Conservation (phyloP, 2,329 filamentous ascomycete genomes). For the Calonectria pseudoturangicola region DNA sequence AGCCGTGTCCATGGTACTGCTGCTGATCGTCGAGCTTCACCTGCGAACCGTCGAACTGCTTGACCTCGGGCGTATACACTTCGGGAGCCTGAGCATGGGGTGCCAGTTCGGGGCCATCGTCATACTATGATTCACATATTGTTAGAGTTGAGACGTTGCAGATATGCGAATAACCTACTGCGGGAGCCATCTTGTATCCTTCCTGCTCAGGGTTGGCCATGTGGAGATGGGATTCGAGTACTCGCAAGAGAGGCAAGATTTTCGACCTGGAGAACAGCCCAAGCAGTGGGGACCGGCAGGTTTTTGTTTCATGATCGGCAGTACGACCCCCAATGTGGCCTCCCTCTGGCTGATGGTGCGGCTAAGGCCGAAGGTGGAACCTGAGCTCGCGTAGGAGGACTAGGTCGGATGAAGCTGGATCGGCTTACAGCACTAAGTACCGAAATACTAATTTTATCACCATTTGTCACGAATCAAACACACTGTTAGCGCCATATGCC, state of each 20-base stretch:
- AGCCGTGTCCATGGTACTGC: background rate
- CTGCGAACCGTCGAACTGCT: background rate
- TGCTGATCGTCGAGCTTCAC: background rate
- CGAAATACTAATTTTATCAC: constrained; percentile 3
- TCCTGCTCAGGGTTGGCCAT: too few species aligned
- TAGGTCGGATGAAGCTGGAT: constrained; percentile 5
- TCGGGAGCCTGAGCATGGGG: constrained; percentile 1
- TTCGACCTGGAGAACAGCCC: too few species aligned
- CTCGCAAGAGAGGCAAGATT: too few species aligned
- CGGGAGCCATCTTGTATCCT: background rate
- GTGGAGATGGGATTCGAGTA: too few species aligned
- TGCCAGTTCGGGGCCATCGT: constrained; percentile 5
- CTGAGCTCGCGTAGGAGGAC: background rate
- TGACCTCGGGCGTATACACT: background rate
- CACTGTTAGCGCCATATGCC: background rate
- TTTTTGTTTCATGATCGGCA: too few species aligned
- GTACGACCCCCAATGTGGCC: background rate
- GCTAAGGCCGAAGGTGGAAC: constrained; percentile 7
- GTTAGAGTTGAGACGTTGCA: background rate
- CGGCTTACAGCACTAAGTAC: background rate
- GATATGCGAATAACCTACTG: background rate
- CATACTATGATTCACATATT: background rate
- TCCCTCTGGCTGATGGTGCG: background rate
- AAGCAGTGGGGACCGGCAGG: too few species aligned
- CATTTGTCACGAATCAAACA: constrained; percentile 1